Evolutionary conservation across 1,284 basidiomycete genomes (phyloP), one percentile per base, ranked within the genome.

Genomic region (Coniophora puteana): DNA sequence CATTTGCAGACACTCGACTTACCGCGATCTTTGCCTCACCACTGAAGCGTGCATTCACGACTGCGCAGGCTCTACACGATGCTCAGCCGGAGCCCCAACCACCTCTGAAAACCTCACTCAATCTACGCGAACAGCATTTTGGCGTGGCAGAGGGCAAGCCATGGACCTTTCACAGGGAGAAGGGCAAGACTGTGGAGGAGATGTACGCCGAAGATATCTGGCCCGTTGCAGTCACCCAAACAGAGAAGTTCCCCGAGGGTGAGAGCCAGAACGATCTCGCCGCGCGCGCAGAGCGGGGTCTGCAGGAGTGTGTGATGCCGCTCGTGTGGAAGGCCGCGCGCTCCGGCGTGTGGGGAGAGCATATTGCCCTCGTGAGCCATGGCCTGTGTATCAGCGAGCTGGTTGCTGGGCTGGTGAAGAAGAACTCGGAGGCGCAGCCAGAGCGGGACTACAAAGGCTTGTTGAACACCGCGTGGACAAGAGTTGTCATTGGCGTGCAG

Each of bases 341-440:
- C 28, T 61, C 66, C n/a, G 66, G 64, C 16, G 54, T 46, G 43
- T 62, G 58, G 35, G 66, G 65, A 17, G 58, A 74, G 5, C 78
- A 88, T 51, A 60, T 92, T 26, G 83, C 81, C 2, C 59, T 93
- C 33, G 82, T 91, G 22, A 89, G 89, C 59, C 89, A 93, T 58
- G 89, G 90, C 0, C 61, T 90, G 30, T 84, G 81, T 57, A 83
- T 93, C 29, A 72, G 73, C 38, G 85, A 89, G 59, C 59, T 83
- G 16, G 56, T 85, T 10, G 63, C 67, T 17, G 71, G 71, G 16
- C 54, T 87, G 36, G 50, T 78, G 40, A 65, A 61, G 47, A 66
- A 59, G 48, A 66, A 71, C 45, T n/a, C n/a, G n/a, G n/a, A n/a
- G n/a, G n/a, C n/a, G n/a, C 50, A 46, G 12, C 54, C 61, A 0